phyloP scores from a whole-genome alignment of 1,139 yeast genomes.

The Chernovozyma aurita region DNA sequence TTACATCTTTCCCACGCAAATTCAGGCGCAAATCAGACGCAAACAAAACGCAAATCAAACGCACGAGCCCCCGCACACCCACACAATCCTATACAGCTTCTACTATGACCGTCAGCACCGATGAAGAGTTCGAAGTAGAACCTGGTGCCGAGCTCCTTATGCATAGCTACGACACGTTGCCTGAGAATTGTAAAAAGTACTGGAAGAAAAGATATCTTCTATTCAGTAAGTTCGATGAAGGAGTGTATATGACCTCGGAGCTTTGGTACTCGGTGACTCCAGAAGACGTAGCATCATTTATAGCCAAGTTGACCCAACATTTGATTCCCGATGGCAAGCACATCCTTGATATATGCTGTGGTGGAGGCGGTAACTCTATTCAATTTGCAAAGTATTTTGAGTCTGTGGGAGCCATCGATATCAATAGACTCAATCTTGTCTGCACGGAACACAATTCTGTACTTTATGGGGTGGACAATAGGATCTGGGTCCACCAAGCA shows the following conservation, averaged over 20 bases:
- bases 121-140: slow-evolving; percentile 15
- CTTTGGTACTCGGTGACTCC: slow-evolving; percentile 94
- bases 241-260: slow-evolving; percentile 68
- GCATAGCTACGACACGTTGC: slow-evolving; percentile 39
- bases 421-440: slow-evolving; percentile 51
- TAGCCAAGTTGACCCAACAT: slow-evolving; percentile 50
- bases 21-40: too few relatives aligned
- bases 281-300: slow-evolving; percentile 61
- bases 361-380: slow-evolving; percentile 93
- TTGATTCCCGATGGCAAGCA: slow-evolving; percentile 39
- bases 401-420: slow-evolving; percentile 64
- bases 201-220: slow-evolving; percentile 58
- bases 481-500: slow-evolving; percentile 44
- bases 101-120: background rate
- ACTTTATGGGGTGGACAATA: slow-evolving; percentile 58
- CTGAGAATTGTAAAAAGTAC: slow-evolving; percentile 44
- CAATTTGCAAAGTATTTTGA: slow-evolving; percentile 67
- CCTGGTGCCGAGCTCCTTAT: slow-evolving; percentile 31
- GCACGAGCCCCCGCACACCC: too few relatives aligned
- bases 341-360: slow-evolving; percentile 76
- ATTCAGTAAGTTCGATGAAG: slow-evolving; percentile 62
- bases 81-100: too few relatives aligned
- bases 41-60: too few relatives aligned
- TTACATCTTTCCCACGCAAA: too few relatives aligned
- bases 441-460: slow-evolving; percentile 71